phyloP scores from a whole-genome alignment of 768 basidiomycete genomes.

The Kwoniella heveanensis region DNA sequence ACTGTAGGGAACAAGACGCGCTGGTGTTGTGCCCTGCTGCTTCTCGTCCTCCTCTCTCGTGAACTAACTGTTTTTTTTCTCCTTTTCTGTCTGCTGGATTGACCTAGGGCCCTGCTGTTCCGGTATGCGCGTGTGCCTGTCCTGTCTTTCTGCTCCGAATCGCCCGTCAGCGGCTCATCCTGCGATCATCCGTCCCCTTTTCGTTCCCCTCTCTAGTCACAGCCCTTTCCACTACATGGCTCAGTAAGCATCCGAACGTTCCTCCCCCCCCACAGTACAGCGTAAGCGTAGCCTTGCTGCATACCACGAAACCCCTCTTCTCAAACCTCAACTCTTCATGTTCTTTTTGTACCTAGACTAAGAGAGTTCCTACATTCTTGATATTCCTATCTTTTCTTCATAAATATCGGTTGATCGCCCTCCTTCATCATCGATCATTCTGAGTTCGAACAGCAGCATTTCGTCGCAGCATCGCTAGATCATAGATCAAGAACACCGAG shows the following conservation, averaged over 20 bases:
- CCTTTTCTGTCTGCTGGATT: too few species aligned
- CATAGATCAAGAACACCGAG: not conserved
- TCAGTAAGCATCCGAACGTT: constrained; percentile 1
- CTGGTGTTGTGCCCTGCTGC: too few species aligned
- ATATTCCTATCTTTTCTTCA: not conserved
- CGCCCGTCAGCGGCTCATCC: constrained; percentile 9
- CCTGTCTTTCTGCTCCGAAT: not conserved
- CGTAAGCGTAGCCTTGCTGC: not conserved
- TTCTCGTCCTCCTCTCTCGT: too few species aligned
- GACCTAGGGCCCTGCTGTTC: too few species aligned
- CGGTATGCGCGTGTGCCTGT: not conserved
- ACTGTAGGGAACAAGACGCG: too few species aligned
- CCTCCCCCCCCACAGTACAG: too few species aligned
- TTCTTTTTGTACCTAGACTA: constrained; percentile 3
- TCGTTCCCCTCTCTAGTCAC: not conserved
- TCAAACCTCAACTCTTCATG: constrained; percentile 1
- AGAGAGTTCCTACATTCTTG: not conserved
- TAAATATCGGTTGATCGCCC: not conserved
- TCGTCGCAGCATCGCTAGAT: not conserved
- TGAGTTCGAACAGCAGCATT: too few species aligned
- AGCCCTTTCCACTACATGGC: too few species aligned
- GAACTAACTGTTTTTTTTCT: too few species aligned
- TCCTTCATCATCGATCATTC: not conserved
- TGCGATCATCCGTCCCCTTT: too few species aligned
- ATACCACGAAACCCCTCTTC: not conserved